Percentiles rank a stretch among this genome's conserved stretches.
phyloP scores from a whole-genome alignment of 1,284 basidiomycete species.

The Pascua sp. region DNA sequence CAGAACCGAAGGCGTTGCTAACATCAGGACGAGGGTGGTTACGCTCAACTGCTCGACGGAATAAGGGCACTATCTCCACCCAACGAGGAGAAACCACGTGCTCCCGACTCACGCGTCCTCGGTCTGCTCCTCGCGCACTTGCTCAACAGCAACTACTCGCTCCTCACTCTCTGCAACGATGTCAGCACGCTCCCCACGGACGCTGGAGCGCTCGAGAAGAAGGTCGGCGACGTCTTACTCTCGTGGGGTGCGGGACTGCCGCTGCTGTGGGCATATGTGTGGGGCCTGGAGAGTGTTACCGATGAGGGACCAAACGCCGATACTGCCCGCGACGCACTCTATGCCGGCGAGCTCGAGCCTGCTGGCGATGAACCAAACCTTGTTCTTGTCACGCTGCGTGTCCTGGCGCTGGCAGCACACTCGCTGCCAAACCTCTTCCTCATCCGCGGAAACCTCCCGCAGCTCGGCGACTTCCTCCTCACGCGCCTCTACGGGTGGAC shows the following conservation, averaged over 20 bases:
- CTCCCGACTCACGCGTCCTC: conserved; percentile 27
- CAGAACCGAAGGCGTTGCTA: too few species aligned
- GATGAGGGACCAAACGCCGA: neutral
- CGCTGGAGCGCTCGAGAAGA: conserved; percentile 7
- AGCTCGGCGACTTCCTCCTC: conserved; percentile 33
- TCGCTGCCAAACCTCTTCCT: conserved; percentile 26
- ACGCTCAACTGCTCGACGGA: conserved; percentile 23
- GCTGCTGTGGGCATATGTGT: conserved; percentile 38
- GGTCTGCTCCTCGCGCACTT: conserved; percentile 39
- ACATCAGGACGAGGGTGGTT: conserved; percentile 30
- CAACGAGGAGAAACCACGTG: too few species aligned
- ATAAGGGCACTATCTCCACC: too few species aligned
- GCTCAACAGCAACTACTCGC: conserved; percentile 40
- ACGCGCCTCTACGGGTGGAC: conserved; percentile 33
- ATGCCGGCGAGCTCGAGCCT: conserved; percentile 1
- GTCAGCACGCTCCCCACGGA: conserved; percentile 1
- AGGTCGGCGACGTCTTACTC: conserved; percentile 28
- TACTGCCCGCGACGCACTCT: neutral
- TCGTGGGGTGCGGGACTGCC: conserved; percentile 27
- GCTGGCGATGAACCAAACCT: conserved; percentile 4
- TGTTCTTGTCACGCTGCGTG: conserved; percentile 25
- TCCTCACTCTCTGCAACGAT: conserved; percentile 27
- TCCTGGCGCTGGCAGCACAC: conserved; percentile 21
- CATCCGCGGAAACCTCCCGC: conserved; percentile 27
- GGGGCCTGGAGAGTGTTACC: conserved; percentile 15